phyloP scores from a whole-genome alignment of 164 flowering plant genomes.

The Warburgia ugandensis region DNA sequence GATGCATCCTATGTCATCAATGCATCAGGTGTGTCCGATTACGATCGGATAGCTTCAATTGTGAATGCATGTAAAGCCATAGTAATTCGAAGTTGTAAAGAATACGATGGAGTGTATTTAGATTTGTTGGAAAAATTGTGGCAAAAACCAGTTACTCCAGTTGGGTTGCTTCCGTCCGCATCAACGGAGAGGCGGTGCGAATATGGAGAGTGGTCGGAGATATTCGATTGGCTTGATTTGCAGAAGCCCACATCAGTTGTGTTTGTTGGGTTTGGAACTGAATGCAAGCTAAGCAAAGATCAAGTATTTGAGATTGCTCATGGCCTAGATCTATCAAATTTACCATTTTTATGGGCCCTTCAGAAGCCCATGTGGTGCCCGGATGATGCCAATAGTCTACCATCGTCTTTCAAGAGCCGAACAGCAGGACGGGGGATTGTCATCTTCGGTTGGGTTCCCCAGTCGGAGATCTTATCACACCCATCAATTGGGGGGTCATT shows the following conservation, averaged over 20 bases:
- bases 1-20: too few relatives aligned
- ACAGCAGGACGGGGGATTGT: constrained; percentile 15
- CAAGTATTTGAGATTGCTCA: constrained; percentile 30
- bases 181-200: neutral
- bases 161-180: constrained; percentile 32
- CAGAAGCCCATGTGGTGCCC: too few relatives aligned
- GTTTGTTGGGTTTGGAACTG: constrained; percentile 39
- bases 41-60: too few relatives aligned
- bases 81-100: too few relatives aligned
- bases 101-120: too few relatives aligned
- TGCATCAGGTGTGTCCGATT: too few relatives aligned
- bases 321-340: constrained; percentile 20
- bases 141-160: constrained; percentile 28
- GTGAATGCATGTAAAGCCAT: too few relatives aligned
- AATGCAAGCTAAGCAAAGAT: constrained; percentile 17
- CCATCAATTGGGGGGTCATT: constrained; percentile 30
- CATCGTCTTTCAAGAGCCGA: constrained; percentile 12
- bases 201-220: constrained; percentile 2
- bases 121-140: too few relatives aligned
- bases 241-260: constrained; percentile 20
- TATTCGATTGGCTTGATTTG: constrained; percentile 36
- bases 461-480: constrained; percentile 26
- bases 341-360: constrained; percentile 35
- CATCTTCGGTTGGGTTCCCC: constrained; percentile 30
- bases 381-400: too few relatives aligned